Evolutionary conservation across 1,284 basidiomycete genomes (phyloP), one percentile per base, ranked within the genome.

Genomic region (Fomes fomentarius): DNA sequence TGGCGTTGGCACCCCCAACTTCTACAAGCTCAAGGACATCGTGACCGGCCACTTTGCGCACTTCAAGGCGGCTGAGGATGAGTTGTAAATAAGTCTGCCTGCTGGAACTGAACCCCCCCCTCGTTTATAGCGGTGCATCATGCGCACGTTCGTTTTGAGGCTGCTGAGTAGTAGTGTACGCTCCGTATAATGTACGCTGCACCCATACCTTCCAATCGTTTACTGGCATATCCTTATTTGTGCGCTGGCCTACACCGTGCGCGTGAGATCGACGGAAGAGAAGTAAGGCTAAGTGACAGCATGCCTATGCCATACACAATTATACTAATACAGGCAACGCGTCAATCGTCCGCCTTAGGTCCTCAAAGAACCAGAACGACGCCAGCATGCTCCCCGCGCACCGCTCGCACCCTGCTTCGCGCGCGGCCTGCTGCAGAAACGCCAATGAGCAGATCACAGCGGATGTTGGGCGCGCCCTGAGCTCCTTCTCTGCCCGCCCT

Each of bases 371-470:
- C 54, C 69, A 73, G 66, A 81, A 79, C 17, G 84, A 80, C 48
- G 82, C 79, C 39, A 87, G 67, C 28, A 89, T 76, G 67, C 84
- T 88, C 37, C 77, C 80, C 24, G 82, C 73, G 68, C 87, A 90
- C 24, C 83, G 73, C 51, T 75, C 65, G 63, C 86, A 88, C 7
- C 79, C 82, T 69, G 47, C 70, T 74, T 52, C 70, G 30, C 48
- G 72, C 11, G 78, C 81, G 22, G 75, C 81, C 59, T 76, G 69
- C 33, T 81, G 79, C 46, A 90, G 63, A 65, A 88, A 90, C 37
- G 75, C 71, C 66, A 84, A 72, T 38, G 75, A 73, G 65, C 89
- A 89, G 35, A 90, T 77, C 37, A 79, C 73, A 24, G 79, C 80
- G 22, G 82, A 78, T 55, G 80, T 79, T 26, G 88, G 87, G 45